Conservation (phyloP, 441 rosid species). For the Populus hybrid region DNA sequence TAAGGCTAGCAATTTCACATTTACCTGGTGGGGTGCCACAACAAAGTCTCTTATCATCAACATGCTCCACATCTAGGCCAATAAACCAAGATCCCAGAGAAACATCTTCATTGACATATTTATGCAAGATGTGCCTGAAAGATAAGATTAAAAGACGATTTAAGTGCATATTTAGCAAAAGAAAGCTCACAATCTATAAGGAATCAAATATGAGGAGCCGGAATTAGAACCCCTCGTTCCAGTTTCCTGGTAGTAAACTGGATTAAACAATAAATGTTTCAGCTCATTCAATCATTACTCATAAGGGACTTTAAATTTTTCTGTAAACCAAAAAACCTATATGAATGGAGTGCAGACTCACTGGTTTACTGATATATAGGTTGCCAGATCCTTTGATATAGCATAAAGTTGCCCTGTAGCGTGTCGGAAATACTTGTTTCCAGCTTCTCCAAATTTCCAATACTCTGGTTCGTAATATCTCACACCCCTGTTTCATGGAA, state of each 20-base stretch:
- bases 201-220: background rate
- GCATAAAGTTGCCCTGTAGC: slow-evolving; percentile 90
- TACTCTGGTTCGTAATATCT: slow-evolving; percentile 87
- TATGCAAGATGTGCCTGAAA: slow-evolving; percentile 62
- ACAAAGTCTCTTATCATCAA: slow-evolving; percentile 65
- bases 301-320: background rate
- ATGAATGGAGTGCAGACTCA: slow-evolving; percentile 30
- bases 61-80: slow-evolving; percentile 73
- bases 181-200: background rate
- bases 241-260: background rate
- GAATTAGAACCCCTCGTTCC: background rate
- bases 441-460: slow-evolving; percentile 83
- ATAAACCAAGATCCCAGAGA: slow-evolving; percentile 89
- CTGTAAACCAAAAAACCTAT: background rate
- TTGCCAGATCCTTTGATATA: slow-evolving; percentile 74
- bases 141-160: slow-evolving; percentile 7
- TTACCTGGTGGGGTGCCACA: slow-evolving; percentile 78
- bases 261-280: background rate
- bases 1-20: background rate
- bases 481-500: slow-evolving; percentile 53
- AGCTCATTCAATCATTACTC: background rate
- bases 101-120: slow-evolving; percentile 84
- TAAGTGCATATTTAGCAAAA: background rate
- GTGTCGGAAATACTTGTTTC: slow-evolving; percentile 82
- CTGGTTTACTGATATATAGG: slow-evolving; percentile 68